Evolutionary conservation across 1,139 yeast genomes (phyloP).

Genomic region (Yamadazyma oceani): DNA sequence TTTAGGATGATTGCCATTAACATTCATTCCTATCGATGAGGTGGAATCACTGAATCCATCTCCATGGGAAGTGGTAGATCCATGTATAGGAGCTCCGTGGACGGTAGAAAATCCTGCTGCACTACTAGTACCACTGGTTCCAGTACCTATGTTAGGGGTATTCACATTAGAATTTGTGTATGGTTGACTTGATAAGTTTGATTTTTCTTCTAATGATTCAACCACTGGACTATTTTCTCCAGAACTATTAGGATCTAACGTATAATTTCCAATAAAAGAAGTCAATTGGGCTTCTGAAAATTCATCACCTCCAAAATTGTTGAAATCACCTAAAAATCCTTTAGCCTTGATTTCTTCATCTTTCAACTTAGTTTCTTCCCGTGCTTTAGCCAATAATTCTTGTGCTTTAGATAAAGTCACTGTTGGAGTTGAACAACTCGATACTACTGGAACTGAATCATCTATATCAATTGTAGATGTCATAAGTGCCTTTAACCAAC

Average conservation of each 20-base stretch:
- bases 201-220: conserved; percentile 32
- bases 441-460: conserved; percentile 89
- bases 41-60: conserved; percentile 6
- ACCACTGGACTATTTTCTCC: conserved; percentile 30
- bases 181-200: conserved; percentile 2
- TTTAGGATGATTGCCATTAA: conserved; percentile 22
- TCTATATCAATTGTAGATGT: conserved; percentile 96
- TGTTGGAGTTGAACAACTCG: conserved; percentile 93
- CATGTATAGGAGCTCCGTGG: no score
- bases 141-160: conserved; percentile 14
- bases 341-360: conserved; percentile 52
- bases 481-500: conserved; percentile 93
- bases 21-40: no score
- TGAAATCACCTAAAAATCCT: conserved; percentile 23
- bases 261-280: conserved; percentile 20
- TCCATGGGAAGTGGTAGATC: conserved; percentile 10
- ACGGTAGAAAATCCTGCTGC: conserved; percentile 1
- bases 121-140: conserved; percentile 2
- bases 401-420: conserved; percentile 85
- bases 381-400: conserved; percentile 77
- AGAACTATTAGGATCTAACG: conserved; percentile 25
- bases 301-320: conserved; percentile 30
- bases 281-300: conserved; percentile 18
- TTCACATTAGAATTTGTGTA: background rate
- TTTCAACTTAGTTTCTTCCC: conserved; percentile 65